Conservation (phyloP, 2,329 filamentous ascomycete species). For the Westerdykella ornata region DNA sequence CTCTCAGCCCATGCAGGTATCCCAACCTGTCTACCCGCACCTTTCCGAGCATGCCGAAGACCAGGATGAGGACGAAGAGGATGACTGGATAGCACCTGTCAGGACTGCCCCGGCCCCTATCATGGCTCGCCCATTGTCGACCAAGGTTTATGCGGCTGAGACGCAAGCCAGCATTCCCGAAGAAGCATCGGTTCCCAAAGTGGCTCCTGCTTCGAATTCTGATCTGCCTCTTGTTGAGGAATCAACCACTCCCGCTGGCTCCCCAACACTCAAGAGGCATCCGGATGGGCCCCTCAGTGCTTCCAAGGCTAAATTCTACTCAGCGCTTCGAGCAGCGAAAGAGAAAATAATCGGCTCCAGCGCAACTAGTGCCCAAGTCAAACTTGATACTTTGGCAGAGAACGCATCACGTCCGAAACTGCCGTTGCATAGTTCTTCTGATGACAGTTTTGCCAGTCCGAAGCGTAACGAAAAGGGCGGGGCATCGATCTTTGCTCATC, state of each 20-base stretch:
- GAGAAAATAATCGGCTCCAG: conserved; percentile 74
- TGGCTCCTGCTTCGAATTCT: conserved; percentile 42
- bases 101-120: conserved; percentile 28
- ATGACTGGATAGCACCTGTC: conserved; percentile 54
- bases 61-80: conserved; percentile 45
- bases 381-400: conserved; percentile 47
- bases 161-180: conserved; percentile 14
- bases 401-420: conserved; percentile 24
- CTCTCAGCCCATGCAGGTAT: conserved; percentile 18
- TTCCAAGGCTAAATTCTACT: conserved; percentile 87
- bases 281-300: conserved; percentile 79
- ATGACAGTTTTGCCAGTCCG: conserved; percentile 32
- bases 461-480: conserved; percentile 26
- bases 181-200: conserved; percentile 43
- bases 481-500: conserved; percentile 27
- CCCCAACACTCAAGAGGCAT: conserved; percentile 47
- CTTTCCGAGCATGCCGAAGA: conserved; percentile 16
- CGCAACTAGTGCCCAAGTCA: conserved; percentile 52
- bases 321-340: conserved; percentile 80
- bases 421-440: conserved; percentile 21
- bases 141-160: conserved; percentile 57
- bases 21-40: conserved; percentile 27
- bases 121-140: conserved; percentile 44
- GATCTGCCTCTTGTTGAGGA: conserved; percentile 34
- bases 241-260: conserved; percentile 53